Evolutionary conservation across 208 protist species (phyloP).

Genomic region (Leishmania arabica): DNA sequence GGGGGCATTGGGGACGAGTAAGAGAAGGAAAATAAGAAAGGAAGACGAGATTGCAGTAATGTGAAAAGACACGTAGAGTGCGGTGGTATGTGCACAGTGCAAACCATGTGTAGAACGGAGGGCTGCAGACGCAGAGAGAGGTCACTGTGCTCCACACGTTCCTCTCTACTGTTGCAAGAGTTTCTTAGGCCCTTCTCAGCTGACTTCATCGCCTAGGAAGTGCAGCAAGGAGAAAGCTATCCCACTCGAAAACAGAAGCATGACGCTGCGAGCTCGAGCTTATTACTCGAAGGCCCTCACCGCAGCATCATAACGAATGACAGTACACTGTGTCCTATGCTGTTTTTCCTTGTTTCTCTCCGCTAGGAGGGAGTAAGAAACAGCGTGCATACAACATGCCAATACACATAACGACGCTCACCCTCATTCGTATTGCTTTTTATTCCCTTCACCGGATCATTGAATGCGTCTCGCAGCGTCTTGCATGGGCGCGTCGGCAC

Average conservation of each 20-base stretch:
- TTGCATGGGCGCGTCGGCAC: not conserved
- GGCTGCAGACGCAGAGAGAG: not conserved
- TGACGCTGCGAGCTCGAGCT: not conserved
- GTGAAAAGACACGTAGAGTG: not conserved
- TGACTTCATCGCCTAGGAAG: not conserved
- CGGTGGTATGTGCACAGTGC: not conserved
- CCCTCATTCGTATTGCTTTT: not conserved
- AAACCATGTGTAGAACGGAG: not conserved
- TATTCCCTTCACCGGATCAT: not conserved
- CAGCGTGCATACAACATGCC: not conserved
- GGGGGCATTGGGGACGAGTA: not conserved
- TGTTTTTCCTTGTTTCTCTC: not conserved
- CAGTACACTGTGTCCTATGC: not conserved
- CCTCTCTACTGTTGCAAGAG: not conserved
- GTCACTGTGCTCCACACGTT: not conserved
- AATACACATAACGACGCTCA: not conserved
- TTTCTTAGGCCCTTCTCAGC: no score
- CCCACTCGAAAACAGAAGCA: not conserved
- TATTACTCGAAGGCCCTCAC: not conserved
- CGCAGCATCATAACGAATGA: not conserved
- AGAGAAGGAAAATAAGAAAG: not conserved
- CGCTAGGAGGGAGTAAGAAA: not conserved
- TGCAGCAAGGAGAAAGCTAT: not conserved
- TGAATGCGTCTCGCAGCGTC: not conserved
- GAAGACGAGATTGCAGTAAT: not conserved